A percentile compares a stretch with the other conserved stretches of the same genome.
Conservation (phyloP, 176 grass and related monocot species). For the Rhynchospora pubera region DNA sequence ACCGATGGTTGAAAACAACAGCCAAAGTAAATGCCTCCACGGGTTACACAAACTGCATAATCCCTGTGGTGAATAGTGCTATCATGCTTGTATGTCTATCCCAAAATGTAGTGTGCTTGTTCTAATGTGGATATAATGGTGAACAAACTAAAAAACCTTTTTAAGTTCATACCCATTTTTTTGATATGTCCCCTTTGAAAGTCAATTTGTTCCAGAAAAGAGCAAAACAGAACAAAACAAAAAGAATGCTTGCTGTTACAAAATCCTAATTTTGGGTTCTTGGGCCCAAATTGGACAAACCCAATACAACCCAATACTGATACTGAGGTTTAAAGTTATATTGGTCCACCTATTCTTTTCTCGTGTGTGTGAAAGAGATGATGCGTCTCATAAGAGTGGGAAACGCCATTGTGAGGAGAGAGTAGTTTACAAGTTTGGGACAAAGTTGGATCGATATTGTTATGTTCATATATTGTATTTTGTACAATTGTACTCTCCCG, state of each 20-base stretch:
- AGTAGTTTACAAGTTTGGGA: not conserved
- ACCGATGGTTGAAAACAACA: not conserved
- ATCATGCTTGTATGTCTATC: not conserved
- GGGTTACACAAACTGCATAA: too few species aligned
- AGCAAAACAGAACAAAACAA: too few species aligned
- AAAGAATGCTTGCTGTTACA: not conserved
- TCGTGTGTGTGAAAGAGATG: not conserved
- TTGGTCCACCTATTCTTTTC: not conserved
- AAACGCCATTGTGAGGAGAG: not conserved
- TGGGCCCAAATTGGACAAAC: slow-evolving; percentile 1
- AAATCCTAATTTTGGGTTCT: not conserved
- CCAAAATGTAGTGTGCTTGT: not conserved
- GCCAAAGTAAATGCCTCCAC: not conserved
- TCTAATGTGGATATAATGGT: not conserved
- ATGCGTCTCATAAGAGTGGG: not conserved
- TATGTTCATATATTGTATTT: not conserved
- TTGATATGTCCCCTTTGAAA: too few species aligned
- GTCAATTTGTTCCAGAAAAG: not conserved
- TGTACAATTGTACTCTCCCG: not conserved
- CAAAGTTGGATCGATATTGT: not conserved
- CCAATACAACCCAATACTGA: not conserved
- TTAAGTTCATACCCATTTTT: not conserved
- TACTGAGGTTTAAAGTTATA: not conserved
- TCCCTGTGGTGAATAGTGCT: not conserved
- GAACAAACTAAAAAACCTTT: not conserved